A percentile compares a stretch with the other conserved stretches of the same genome.
phyloP scores from a whole-genome alignment of 2,329 filamentous ascomycete species.

The Fusarium brachygibbosum region DNA sequence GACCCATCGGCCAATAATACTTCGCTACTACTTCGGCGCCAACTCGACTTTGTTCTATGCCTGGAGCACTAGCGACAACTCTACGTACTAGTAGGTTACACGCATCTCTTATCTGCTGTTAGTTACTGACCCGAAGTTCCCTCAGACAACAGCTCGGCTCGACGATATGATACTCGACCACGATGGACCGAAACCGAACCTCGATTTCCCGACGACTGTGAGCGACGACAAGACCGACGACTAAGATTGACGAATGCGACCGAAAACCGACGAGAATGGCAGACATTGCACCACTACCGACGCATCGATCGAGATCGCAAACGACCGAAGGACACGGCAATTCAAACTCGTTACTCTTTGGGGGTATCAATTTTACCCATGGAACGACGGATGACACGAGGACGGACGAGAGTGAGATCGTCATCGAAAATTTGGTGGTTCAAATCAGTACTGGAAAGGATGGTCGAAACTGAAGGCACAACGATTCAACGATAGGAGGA shows the following conservation, averaged over 20 bases:
- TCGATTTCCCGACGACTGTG: neutral
- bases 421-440: neutral
- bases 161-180: neutral
- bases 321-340: neutral
- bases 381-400: neutral
- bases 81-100: neutral
- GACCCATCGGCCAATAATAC: neutral
- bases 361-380: too few relatives aligned
- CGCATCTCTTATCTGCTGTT: accelerated
- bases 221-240: neutral
- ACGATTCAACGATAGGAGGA: too few relatives aligned
- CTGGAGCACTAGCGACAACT: neutral
- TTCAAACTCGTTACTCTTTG: too few relatives aligned
- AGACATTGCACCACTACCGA: too few relatives aligned
- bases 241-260: neutral
- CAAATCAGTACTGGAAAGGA: neutral
- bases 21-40: neutral
- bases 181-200: too few relatives aligned
- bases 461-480: neutral
- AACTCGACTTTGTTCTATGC: too few relatives aligned
- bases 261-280: neutral
- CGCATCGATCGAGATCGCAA: too few relatives aligned
- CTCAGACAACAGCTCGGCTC: neutral
- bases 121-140: neutral
- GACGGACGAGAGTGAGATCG: neutral